These are phyloP conservation scores for Chromera velia DNA, from an alignment of 73 alveolate species.

Conservation along the genomic window DNA sequence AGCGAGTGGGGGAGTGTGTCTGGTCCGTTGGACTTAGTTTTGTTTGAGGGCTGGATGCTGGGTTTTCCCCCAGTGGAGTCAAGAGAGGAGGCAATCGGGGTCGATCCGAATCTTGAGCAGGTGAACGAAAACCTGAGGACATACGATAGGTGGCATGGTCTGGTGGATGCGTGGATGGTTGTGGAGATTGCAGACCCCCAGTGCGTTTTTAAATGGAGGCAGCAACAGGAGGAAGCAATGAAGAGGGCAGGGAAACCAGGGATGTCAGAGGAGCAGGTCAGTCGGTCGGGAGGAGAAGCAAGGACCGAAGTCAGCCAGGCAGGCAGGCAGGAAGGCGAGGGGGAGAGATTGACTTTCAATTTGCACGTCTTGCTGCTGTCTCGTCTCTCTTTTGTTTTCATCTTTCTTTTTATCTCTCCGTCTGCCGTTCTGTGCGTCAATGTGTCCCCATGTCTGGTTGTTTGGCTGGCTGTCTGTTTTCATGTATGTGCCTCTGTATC, in stretches of 20 bases:
- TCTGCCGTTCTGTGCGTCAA: no score
- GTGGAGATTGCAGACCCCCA: not conserved
- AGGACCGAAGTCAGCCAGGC: no score
- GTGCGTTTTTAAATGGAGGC: not conserved
- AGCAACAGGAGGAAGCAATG: not conserved
- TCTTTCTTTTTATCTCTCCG: no score
- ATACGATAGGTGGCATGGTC: not conserved
- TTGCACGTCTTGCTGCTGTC: no score
- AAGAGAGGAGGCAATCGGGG: not conserved
- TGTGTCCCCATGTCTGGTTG: no score
- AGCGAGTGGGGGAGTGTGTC: not conserved
- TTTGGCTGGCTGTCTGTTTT: no score
- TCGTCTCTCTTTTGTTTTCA: no score
- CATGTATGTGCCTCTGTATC: no score
- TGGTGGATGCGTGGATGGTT: not conserved
- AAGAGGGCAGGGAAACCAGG: not conserved
- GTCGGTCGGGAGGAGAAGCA: no score
- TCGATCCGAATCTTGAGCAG: not conserved
- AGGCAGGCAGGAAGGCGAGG: no score
- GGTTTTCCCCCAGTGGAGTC: not conserved
- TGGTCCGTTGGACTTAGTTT: slow-evolving; percentile 1
- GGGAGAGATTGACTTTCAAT: no score
- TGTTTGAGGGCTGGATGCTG: slow-evolving; percentile 8
- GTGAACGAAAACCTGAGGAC: not conserved
- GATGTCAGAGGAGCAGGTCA: not conserved